phyloP scores from a whole-genome alignment of 2,329 filamentous ascomycete species.

The Colletotrichum sansevieriae region DNA sequence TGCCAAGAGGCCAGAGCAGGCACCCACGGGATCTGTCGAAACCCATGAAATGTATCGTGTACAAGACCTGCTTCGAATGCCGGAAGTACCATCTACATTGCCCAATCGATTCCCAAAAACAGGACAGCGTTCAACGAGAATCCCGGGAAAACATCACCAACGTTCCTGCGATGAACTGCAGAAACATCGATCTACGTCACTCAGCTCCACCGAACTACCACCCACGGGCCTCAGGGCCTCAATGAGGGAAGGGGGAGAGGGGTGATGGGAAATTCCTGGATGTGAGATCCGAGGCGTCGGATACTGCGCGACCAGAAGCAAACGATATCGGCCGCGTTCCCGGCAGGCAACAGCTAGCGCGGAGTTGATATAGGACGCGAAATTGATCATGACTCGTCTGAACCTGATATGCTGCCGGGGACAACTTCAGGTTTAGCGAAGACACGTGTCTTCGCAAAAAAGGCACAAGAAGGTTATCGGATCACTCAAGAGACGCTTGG shows the following conservation, averaged over 20 bases:
- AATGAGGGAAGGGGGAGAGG: background rate
- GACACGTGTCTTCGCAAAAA: no score
- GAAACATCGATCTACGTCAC: conserved; percentile 32
- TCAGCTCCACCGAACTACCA: background rate
- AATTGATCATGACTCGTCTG: conserved; percentile 29
- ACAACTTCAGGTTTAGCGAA: conserved; percentile 3
- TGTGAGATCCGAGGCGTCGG: conserved; percentile 9
- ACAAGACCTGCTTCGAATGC: conserved; percentile 10
- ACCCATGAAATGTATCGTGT: conserved; percentile 12
- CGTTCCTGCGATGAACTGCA: conserved; percentile 21
- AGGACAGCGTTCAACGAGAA: background rate
- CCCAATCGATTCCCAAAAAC: no score
- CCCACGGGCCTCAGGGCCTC: conserved; percentile 6
- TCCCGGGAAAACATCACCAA: conserved; percentile 10
- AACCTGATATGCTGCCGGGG: background rate
- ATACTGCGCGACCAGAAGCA: conserved; percentile 1
- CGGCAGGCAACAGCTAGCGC: conserved; percentile 18
- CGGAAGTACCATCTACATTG: conserved; percentile 18
- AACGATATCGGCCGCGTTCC: background rate
- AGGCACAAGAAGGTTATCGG: no score
- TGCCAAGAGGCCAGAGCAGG: background rate
- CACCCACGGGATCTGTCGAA: no score
- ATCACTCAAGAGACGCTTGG: background rate
- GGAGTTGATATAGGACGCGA: conserved; percentile 14
- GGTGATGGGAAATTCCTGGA: conserved; percentile 1